phyloP scores from a whole-genome alignment of 768 basidiomycete genomes.

The Brasilioporus rufonigricans region DNA sequence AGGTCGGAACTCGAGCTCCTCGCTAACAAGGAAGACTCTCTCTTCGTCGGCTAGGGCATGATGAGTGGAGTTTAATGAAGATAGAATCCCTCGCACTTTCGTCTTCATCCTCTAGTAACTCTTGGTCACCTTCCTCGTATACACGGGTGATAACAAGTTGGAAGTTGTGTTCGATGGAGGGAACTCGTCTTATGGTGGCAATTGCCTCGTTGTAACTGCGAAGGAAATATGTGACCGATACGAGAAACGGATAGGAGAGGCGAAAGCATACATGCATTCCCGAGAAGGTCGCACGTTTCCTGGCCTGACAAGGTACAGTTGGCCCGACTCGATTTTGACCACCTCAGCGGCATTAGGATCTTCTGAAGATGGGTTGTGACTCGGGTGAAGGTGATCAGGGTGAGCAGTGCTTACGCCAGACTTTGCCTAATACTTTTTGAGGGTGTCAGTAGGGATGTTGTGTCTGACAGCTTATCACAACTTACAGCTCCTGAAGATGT shows the following conservation, averaged over 20 bases:
- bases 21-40: conserved; percentile 85
- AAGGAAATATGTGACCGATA: conserved; percentile 1
- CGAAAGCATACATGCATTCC: conserved; percentile 87
- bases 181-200: conserved; percentile 85
- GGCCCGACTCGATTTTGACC: conserved; percentile 89
- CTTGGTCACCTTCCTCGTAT: conserved; percentile 96
- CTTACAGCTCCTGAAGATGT: conserved; percentile 81
- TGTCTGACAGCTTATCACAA: conserved; percentile 17
- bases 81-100: conserved; percentile 54
- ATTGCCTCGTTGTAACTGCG: conserved; percentile 92
- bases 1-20: conserved; percentile 83
- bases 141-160: conserved; percentile 96
- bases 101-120: conserved; percentile 91
- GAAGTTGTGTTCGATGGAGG: conserved; percentile 73
- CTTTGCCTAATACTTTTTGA: conserved; percentile 76
- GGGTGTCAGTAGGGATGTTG: conserved; percentile 20
- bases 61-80: conserved; percentile 1
- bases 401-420: conserved; percentile 76
- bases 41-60: conserved; percentile 80
- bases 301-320: conserved; percentile 87
- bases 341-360: conserved; percentile 95
- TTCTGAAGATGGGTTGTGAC: conserved; percentile 49
- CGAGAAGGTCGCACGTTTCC: conserved; percentile 88
- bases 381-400: conserved; percentile 11
- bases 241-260: background rate